phyloP scores from a whole-genome alignment of 1,284 basidiomycete genomes.

The Boletellus deceptivus region DNA sequence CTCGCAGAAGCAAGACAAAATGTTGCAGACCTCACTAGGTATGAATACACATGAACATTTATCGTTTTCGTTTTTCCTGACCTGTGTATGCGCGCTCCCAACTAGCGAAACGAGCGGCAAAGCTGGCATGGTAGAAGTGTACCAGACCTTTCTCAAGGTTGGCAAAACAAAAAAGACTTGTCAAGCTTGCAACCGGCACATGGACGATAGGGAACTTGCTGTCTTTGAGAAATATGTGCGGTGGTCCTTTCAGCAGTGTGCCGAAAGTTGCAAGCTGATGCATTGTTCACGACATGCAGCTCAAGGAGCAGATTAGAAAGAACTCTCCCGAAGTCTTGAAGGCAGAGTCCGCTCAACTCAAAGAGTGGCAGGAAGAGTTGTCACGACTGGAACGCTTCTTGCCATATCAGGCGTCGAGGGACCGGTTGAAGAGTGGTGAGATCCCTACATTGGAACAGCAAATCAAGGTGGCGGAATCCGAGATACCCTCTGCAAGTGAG shows the following conservation, averaged over 20 bases:
- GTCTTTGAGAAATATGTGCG: constrained; percentile 70
- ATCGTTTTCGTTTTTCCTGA: background rate
- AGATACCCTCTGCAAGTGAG: constrained; percentile 49
- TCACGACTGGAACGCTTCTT: constrained; percentile 56
- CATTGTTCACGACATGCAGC: constrained; percentile 32
- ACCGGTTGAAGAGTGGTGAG: constrained; percentile 57
- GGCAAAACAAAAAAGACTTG: constrained; percentile 72
- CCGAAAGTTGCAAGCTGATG: background rate
- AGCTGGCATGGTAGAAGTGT: constrained; percentile 54
- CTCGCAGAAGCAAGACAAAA: constrained; percentile 56
- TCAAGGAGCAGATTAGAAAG: constrained; percentile 55
- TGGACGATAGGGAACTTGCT: constrained; percentile 61
- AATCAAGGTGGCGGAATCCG: constrained; percentile 55
- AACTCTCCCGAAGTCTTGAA: constrained; percentile 41
- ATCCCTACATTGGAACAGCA: constrained; percentile 68
- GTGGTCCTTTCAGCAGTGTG: background rate
- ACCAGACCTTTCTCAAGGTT: constrained; percentile 57
- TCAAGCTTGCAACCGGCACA: constrained; percentile 70
- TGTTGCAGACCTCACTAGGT: constrained; percentile 57
- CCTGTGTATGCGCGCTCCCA: background rate
- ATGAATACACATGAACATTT: constrained; percentile 18
- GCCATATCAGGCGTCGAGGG: constrained; percentile 50
- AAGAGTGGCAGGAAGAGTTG: constrained; percentile 63
- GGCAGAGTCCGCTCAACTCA: constrained; percentile 44
- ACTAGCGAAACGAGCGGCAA: constrained; percentile 24